phyloP scores from a whole-genome alignment of 2,329 filamentous ascomycete genomes.

The Pseudogymnoascus sp. region DNA sequence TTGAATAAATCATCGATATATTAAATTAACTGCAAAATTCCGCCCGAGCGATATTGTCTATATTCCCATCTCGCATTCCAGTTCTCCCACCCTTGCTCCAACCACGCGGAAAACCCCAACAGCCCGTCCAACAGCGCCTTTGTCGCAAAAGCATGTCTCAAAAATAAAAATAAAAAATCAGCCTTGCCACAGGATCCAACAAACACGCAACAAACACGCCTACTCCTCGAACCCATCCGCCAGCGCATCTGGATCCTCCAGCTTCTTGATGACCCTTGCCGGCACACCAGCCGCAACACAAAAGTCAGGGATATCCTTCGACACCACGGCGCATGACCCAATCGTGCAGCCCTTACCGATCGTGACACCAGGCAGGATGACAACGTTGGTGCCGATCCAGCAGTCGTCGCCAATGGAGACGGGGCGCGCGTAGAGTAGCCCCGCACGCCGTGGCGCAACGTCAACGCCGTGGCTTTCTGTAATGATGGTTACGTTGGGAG shows the following conservation, averaged over 20 bases:
- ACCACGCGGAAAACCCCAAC: background rate
- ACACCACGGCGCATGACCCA: slow-evolving; percentile 44
- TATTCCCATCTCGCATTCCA: background rate
- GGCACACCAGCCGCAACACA: slow-evolving; percentile 17
- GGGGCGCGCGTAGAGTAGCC: slow-evolving; percentile 41
- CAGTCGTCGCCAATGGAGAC: slow-evolving; percentile 45
- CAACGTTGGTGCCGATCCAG: slow-evolving; percentile 44
- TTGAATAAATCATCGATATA: slow-evolving; percentile 2
- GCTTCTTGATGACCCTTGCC: slow-evolving; percentile 13
- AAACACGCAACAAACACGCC: background rate
- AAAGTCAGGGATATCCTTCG: slow-evolving; percentile 20
- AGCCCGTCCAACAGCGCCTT: background rate
- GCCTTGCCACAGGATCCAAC: background rate
- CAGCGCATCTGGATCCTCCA: background rate
- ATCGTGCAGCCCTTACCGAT: slow-evolving; percentile 45
- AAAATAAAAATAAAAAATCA: background rate
- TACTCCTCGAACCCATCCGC: background rate
- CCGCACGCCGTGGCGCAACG: slow-evolving; percentile 40
- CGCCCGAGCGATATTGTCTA: background rate
- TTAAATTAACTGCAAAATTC: background rate
- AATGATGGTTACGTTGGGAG: slow-evolving; percentile 63
- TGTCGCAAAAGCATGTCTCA: background rate
- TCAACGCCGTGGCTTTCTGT: slow-evolving; percentile 65
- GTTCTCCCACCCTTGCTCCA: background rate
- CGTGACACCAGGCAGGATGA: slow-evolving; percentile 43